phyloP scores from a whole-genome alignment of 2,329 filamentous ascomycete species.

The Raffaelea arxii region DNA sequence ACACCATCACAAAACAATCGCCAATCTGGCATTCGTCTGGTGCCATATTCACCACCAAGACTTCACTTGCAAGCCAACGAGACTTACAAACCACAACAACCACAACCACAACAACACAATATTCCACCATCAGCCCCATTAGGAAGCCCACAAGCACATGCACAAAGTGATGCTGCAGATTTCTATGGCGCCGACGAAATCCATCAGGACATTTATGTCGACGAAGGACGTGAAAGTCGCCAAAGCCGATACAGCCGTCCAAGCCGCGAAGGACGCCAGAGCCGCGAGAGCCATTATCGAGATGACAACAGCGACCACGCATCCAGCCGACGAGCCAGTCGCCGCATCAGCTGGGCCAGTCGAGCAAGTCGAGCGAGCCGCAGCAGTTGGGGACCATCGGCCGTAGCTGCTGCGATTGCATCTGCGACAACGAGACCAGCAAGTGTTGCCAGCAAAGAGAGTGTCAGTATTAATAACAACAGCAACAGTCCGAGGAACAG shows the following conservation, averaged over 20 bases:
- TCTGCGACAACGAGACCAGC: conserved; percentile 1
- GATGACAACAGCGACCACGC: conserved; percentile 6
- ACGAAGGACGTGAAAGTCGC: too few relatives aligned
- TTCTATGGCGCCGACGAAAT: too few relatives aligned
- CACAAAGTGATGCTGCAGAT: too few relatives aligned
- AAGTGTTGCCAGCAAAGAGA: conserved; percentile 3
- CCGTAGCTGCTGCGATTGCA: conserved; percentile 4
- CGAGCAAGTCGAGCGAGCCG: conserved; percentile 1
- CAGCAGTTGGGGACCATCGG: conserved; percentile 10
- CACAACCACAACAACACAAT: too few relatives aligned
- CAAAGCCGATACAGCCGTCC: too few relatives aligned
- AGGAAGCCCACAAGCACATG: too few relatives aligned
- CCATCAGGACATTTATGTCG: too few relatives aligned
- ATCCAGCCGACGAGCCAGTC: neutral
- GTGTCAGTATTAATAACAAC: conserved; percentile 6
- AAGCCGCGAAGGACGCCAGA: conserved; percentile 9
- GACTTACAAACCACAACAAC: too few relatives aligned
- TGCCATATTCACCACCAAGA: conserved; percentile 38
- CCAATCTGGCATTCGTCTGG: conserved; percentile 33
- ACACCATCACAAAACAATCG: conserved; percentile 31
- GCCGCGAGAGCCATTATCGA: conserved; percentile 1
- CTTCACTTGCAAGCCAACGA: conserved; percentile 17
- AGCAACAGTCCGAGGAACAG: neutral
- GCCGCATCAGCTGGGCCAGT: conserved; percentile 5
- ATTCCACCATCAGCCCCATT: too few relatives aligned